Conservation (phyloP, 2,329 filamentous ascomycete genomes). For the Aspergillus fischeri region DNA sequence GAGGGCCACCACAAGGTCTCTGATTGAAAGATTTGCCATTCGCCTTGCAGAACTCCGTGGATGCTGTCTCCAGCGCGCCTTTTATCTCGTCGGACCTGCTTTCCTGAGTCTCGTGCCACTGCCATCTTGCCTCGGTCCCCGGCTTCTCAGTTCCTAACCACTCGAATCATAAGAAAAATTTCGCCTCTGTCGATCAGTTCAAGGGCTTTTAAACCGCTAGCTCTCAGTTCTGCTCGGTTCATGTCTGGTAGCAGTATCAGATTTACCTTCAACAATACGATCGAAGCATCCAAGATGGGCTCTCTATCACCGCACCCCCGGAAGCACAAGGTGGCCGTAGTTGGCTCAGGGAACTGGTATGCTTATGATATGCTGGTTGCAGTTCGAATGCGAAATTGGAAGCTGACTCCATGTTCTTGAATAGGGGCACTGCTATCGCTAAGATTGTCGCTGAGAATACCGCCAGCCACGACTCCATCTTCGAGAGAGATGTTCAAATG, state of each 20-base stretch:
- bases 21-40: neutral
- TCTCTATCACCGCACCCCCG: constrained; percentile 28
- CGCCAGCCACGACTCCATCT: constrained; percentile 69
- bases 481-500: constrained; percentile 91
- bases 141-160: constrained; percentile 18
- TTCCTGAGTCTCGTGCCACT: constrained; percentile 20
- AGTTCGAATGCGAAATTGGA: constrained; percentile 57
- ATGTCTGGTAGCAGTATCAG: constrained; percentile 12
- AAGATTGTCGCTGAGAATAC: constrained; percentile 97
- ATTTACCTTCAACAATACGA: constrained; percentile 1
- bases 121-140: constrained; percentile 27
- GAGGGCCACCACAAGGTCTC: constrained; percentile 7
- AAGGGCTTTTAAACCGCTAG: constrained; percentile 15
- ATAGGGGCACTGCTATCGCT: constrained; percentile 90
- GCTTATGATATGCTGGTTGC: constrained; percentile 14
- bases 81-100: constrained; percentile 19
- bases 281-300: constrained; percentile 26
- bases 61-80: constrained; percentile 16
- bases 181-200: constrained; percentile 14
- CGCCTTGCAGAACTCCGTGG: constrained; percentile 12
- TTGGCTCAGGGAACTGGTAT: constrained; percentile 96
- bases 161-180: constrained; percentile 7
- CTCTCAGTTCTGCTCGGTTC: constrained; percentile 4
- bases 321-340: constrained; percentile 59
- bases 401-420: constrained; percentile 78